A percentile compares a stretch with the other conserved stretches of the same genome.
Evolutionary conservation across 164 flowering plant species (phyloP).

Genomic region (Vitis rupestris): DNA sequence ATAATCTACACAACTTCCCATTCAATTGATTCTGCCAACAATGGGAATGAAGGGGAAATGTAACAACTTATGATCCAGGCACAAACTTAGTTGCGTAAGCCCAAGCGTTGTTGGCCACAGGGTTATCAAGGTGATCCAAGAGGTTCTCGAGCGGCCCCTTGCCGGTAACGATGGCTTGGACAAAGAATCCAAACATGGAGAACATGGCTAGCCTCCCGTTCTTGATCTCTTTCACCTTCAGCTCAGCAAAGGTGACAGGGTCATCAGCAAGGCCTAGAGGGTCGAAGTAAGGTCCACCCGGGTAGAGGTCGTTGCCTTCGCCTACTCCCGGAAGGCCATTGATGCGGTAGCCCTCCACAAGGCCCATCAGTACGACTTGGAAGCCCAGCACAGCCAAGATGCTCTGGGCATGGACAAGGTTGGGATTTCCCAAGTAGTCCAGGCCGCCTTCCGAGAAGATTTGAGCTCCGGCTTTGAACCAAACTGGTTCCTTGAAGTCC

Average conservation of each 20-base stretch:
- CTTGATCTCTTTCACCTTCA: not conserved
- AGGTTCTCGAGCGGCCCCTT: conserved; percentile 11
- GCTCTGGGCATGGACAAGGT: conserved; percentile 7
- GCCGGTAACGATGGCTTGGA: conserved; percentile 12
- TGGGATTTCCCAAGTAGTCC: conserved; percentile 6
- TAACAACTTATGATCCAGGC: not conserved
- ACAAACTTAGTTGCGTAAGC: conserved; percentile 4
- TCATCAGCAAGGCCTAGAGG: conserved; percentile 11
- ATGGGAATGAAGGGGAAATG: too few species aligned
- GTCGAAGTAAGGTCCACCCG: conserved; percentile 4
- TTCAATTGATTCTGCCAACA: too few species aligned
- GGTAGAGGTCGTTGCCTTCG: conserved; percentile 8
- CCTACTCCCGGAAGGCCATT: conserved; percentile 8
- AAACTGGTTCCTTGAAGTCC: conserved; percentile 12
- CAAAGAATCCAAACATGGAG: conserved; percentile 5
- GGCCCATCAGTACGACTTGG: conserved; percentile 8
- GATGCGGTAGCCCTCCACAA: conserved; percentile 3
- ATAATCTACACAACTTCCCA: too few species aligned
- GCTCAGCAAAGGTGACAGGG: conserved; percentile 1
- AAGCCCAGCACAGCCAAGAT: conserved; percentile 2
- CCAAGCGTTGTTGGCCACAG: conserved; percentile 1
- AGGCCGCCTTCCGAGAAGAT: conserved; percentile 6
- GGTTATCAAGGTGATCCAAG: conserved; percentile 8
- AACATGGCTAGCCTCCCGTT: too few species aligned
- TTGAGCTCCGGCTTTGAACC: conserved; percentile 8